Evolutionary conservation across 1,284 basidiomycete species (phyloP).

Genomic region (Pisolithus thermaeus): DNA sequence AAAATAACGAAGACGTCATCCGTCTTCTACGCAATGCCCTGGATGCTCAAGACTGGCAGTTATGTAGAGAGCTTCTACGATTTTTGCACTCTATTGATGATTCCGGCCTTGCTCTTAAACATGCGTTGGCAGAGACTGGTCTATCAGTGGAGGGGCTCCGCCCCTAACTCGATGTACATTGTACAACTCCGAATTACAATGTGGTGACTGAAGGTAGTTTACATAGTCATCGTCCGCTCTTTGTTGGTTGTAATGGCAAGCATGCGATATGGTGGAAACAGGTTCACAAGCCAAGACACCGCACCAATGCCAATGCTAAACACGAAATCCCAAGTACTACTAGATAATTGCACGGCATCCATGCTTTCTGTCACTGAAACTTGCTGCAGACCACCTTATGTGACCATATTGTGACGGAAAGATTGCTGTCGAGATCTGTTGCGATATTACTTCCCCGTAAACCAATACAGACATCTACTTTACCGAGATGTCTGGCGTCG

Average conservation of each 20-base stretch:
- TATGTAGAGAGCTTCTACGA: conserved; percentile 85
- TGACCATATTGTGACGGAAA: conserved; percentile 9
- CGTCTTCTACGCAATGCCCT: conserved; percentile 73
- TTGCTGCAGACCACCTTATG: no score
- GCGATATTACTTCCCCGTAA: conserved; percentile 6
- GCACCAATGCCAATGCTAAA: no score
- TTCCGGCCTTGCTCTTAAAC: conserved; percentile 64
- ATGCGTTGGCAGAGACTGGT: conserved; percentile 45
- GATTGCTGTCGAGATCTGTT: conserved; percentile 1
- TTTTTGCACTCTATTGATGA: conserved; percentile 91
- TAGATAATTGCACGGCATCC: no score
- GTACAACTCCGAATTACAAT: not conserved
- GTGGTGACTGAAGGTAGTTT: not conserved
- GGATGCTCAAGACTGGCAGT: conserved; percentile 68
- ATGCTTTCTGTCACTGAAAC: no score
- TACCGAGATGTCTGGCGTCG: conserved; percentile 51
- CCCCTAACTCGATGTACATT: conserved; percentile 1
- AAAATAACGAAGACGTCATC: conserved; percentile 73
- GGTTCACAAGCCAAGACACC: no score
- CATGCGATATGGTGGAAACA: no score
- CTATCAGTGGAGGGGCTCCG: conserved; percentile 12
- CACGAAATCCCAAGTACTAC: no score
- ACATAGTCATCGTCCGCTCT: no score
- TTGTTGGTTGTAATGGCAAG: no score
- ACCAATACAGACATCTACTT: conserved; percentile 24